A percentile compares a stretch with the other conserved stretches of the same genome.
Conservation (phyloP, 2,329 filamentous ascomycete genomes). For the Teratosphaeriaceae sp. region DNA sequence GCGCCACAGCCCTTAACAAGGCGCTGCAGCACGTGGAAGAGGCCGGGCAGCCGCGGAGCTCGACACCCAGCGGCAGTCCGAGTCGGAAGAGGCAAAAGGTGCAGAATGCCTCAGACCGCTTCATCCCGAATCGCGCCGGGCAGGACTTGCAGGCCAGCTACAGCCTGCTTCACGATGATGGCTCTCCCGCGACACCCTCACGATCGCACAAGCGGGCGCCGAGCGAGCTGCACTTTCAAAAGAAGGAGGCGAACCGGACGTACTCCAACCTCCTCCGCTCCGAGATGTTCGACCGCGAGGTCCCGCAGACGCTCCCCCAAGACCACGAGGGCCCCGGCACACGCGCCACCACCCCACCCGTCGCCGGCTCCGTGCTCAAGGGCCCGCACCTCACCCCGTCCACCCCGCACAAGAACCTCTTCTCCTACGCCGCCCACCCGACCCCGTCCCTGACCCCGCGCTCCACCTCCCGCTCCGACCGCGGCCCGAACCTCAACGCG, state of each 20-base stretch:
- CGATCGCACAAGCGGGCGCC: slow-evolving; percentile 92
- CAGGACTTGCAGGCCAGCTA: slow-evolving; percentile 93
- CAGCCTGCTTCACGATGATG: slow-evolving; percentile 84
- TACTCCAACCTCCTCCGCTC: slow-evolving; percentile 82
- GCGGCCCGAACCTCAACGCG: slow-evolving; percentile 82
- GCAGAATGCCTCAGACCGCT: slow-evolving; percentile 61
- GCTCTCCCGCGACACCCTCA: slow-evolving; percentile 84
- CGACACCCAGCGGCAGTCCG: slow-evolving; percentile 58
- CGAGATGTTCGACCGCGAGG: slow-evolving; percentile 85
- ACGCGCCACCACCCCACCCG: slow-evolving; percentile 67
- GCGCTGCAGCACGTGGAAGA: slow-evolving; percentile 58
- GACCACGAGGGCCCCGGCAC: slow-evolving; percentile 50
- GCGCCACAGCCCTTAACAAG: slow-evolving; percentile 53
- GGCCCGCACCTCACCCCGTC: slow-evolving; percentile 75
- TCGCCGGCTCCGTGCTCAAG: slow-evolving; percentile 56
- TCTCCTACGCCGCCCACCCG: slow-evolving; percentile 71
- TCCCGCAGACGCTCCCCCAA: slow-evolving; percentile 71
- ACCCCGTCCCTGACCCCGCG: slow-evolving; percentile 78
- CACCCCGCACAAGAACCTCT: slow-evolving; percentile 95
- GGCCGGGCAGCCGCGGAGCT: slow-evolving; percentile 48
- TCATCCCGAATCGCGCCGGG: slow-evolving; percentile 89
- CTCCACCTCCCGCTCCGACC: slow-evolving; percentile 58
- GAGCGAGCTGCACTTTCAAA: slow-evolving; percentile 89
- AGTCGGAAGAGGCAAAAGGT: slow-evolving; percentile 62
- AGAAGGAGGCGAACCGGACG: slow-evolving; percentile 88